Percentiles rank a stretch among this genome's conserved stretches.
phyloP scores from a whole-genome alignment of 306 rosid genomes.

The Sphenostylis stenocarpa region DNA sequence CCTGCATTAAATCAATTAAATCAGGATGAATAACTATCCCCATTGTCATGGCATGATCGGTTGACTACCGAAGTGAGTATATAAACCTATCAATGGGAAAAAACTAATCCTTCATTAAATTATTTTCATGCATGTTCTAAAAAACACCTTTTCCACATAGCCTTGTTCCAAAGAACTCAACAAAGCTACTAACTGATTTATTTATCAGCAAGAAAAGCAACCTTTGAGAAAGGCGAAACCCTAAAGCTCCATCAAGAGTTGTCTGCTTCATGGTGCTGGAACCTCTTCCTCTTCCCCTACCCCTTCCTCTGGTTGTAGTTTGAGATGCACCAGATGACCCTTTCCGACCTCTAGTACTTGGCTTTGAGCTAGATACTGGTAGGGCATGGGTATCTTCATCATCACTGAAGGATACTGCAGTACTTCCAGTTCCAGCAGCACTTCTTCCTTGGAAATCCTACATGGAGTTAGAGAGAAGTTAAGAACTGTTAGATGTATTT shows the following conservation, averaged over 20 bases:
- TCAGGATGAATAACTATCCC: slow-evolving; percentile 21
- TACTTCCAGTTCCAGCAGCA: slow-evolving; percentile 57
- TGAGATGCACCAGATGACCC: slow-evolving; percentile 57
- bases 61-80: slow-evolving; percentile 17
- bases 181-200: slow-evolving; percentile 3
- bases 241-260: slow-evolving; percentile 84
- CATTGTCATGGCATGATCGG: not conserved
- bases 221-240: slow-evolving; percentile 83
- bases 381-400: slow-evolving; percentile 72
- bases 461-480: slow-evolving; percentile 25
- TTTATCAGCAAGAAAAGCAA: slow-evolving; percentile 34
- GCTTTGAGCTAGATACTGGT: slow-evolving; percentile 53
- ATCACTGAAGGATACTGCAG: slow-evolving; percentile 82
- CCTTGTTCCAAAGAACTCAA: not conserved
- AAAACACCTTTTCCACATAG: slow-evolving; percentile 5
- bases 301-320: slow-evolving; percentile 77
- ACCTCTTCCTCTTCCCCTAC: slow-evolving; percentile 70
- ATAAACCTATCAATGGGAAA: slow-evolving; percentile 21
- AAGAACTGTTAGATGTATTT: too few species aligned
- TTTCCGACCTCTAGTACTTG: slow-evolving; percentile 74
- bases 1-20: slow-evolving; percentile 50
- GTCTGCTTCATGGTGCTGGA: slow-evolving; percentile 76
- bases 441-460: slow-evolving; percentile 65
- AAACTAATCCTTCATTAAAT: not conserved
- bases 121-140: slow-evolving; percentile 22